Base-by-base conservation (phyloP, 768 basidiomycete species). In the Pleurotus salmoneostramineus region DNA sequence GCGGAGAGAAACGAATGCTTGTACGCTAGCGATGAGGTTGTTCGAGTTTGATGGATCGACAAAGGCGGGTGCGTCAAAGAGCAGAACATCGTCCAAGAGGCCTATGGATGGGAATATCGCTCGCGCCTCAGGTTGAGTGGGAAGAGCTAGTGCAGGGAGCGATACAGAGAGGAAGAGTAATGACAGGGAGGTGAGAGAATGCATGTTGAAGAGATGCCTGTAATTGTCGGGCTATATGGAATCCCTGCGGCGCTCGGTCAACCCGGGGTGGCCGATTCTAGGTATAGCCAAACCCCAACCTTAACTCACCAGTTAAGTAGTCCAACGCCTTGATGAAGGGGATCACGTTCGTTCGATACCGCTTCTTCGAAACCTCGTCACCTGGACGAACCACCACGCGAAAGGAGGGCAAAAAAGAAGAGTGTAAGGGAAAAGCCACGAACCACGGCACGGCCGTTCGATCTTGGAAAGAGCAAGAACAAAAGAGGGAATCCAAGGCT, bases 61-160 rank as follows among this genome's bases (percentile, higher is more conserved):
- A 50, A 75, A 76, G 2, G 73, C 75, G 5, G 73, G 71, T 2
- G 74, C 72, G 52, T 78, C 75, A 59, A 77, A 73, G 12, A 77
- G 65, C 32, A 77, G 63, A 37, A 75, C 65, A 42, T 71, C 65
- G 61, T 77, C 71, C 12, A 71, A 58, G 15, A 68, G 11, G 36
- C 62, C 62, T 15, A 68, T 58, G 4, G 65, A 62, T 55, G 59
- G 49, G 12, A 55, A 55, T 10, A 55, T 43, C 6, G 52, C 21
- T 27, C 21, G 21, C 3, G 21, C 52, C 40, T 40, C 43, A 2
- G 14, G 37, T 43, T 55, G 52, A 5, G 40, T 40, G 15, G 52
- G 52, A 32, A 55, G 52, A 14, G 36, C 52, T n/a, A 31, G 32
- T 27, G 36, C 52, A 4, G 37, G 17, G 52, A 43, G 52, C 17